phyloP scores from a whole-genome alignment of 805 yeast genomes.

The Wickerhamomyces chambardii region DNA sequence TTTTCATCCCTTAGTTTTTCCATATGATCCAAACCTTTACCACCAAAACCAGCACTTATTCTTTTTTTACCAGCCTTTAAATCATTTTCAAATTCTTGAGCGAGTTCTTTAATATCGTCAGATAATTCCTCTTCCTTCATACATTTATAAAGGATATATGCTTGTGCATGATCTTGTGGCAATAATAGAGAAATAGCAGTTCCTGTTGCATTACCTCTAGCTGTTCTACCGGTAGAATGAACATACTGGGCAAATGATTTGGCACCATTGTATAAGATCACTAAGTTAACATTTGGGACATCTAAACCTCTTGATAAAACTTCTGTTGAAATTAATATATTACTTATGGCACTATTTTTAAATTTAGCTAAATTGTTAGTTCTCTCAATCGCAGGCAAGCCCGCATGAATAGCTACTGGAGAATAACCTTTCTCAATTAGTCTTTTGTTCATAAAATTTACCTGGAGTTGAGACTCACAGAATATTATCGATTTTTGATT shows the following conservation, averaged over 20 bases:
- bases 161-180: conserved; percentile 55
- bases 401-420: conserved; percentile 80
- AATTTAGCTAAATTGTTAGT: conserved; percentile 67
- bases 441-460: conserved; percentile 59
- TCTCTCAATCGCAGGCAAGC: conserved; percentile 80
- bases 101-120: conserved; percentile 37
- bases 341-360: conserved; percentile 44
- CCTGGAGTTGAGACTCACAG: conserved; percentile 81
- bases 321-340: conserved; percentile 81
- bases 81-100: conserved; percentile 46
- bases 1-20: conserved; percentile 51
- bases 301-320: conserved; percentile 94
- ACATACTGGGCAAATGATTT: conserved; percentile 92
- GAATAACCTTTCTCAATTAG: conserved; percentile 44
- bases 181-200: conserved; percentile 66
- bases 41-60: conserved; percentile 79
- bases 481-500: conserved; percentile 62
- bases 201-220: conserved; percentile 75
- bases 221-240: conserved; percentile 94
- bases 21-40: conserved; percentile 78
- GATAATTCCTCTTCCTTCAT: conserved; percentile 48
- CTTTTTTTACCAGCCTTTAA: conserved; percentile 59
- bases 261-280: conserved; percentile 76
- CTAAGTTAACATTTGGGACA: conserved; percentile 77
- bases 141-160: conserved; percentile 41